Percentiles rank a stretch among this genome's conserved stretches.
phyloP scores from a whole-genome alignment of 1,284 basidiomycete species.

The Ustilago shanxiensis region DNA sequence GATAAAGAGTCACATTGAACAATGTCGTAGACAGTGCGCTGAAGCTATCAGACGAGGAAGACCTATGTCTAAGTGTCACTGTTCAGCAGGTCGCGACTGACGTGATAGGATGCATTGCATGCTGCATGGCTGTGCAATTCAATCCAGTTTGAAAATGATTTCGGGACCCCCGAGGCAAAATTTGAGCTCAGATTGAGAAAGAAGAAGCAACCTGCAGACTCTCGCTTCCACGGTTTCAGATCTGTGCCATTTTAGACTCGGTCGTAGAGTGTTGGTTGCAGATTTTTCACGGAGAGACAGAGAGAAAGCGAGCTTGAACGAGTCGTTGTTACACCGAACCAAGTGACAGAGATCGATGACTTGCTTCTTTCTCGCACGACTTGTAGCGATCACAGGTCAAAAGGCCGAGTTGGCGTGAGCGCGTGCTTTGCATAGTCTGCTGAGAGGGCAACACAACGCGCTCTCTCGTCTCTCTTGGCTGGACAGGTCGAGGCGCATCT shows the following conservation, averaged over 20 bases:
- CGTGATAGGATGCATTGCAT: constrained; percentile 1
- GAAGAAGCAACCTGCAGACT: background rate
- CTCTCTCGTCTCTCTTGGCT: background rate
- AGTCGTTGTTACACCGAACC: too few species aligned
- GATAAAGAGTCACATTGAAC: background rate
- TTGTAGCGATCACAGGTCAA: background rate
- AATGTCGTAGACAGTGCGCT: too few species aligned
- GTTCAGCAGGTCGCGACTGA: too few species aligned
- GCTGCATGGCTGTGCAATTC: constrained; percentile 9
- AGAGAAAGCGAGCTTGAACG: background rate
- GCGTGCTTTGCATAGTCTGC: too few species aligned
- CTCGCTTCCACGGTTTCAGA: background rate
- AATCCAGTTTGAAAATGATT: too few species aligned
- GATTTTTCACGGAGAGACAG: too few species aligned
- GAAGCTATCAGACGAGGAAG: too few species aligned
- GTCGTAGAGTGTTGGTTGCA: background rate
- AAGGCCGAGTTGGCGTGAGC: background rate
- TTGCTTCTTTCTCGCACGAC: background rate
- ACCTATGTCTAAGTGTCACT: too few species aligned
- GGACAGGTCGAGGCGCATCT: background rate
- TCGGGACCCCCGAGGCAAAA: constrained; percentile 6
- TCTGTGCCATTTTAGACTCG: background rate
- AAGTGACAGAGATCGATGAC: too few species aligned
- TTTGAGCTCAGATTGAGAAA: constrained; percentile 1
- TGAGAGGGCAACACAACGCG: background rate